Conservation (phyloP, 2,329 filamentous ascomycete species). For the Escovopsis sp. region DNA sequence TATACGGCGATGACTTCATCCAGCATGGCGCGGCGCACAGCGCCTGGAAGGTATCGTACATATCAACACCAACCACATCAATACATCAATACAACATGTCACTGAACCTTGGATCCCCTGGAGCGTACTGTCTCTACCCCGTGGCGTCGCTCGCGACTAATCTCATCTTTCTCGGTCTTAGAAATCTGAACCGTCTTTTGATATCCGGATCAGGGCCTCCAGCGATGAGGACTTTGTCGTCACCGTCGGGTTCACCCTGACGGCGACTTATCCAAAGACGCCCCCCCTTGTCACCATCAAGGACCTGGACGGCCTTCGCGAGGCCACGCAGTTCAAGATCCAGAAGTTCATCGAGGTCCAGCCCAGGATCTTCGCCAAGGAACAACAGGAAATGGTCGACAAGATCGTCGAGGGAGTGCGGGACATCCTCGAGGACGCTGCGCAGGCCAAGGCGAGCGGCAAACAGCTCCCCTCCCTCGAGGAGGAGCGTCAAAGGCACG, state of each 20-base stretch:
- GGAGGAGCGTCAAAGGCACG: conserved; percentile 73
- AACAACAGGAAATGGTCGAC: conserved; percentile 46
- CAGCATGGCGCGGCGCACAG: conserved; percentile 53
- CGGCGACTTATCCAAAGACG: conserved; percentile 82
- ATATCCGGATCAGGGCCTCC: conserved; percentile 60
- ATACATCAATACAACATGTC: conserved; percentile 7
- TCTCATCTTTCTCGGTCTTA: conserved; percentile 18
- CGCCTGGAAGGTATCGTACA: conserved; percentile 64
- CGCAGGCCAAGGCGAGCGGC: conserved; percentile 58
- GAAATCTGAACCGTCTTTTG: conserved; percentile 74
- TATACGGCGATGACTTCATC: conserved; percentile 80
- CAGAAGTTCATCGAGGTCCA: conserved; percentile 47
- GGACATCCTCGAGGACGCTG: conserved; percentile 74
- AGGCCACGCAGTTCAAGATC: conserved; percentile 57
- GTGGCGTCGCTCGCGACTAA: not conserved
- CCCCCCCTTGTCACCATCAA: conserved; percentile 58
- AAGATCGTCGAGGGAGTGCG: conserved; percentile 55
- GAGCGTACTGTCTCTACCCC: too few relatives aligned
- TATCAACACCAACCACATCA: not conserved
- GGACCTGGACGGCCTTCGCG: conserved; percentile 47
- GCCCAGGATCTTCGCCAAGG: conserved; percentile 36
- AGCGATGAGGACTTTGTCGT: conserved; percentile 58
- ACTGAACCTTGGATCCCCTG: too few relatives aligned
- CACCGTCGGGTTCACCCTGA: conserved; percentile 64
- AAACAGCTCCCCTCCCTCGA: conserved; percentile 72